A percentile compares a stretch with the other conserved stretches of the same genome.
Evolutionary conservation across 169 alveolate species (phyloP).

Genomic region (Theileria orientalis): DNA sequence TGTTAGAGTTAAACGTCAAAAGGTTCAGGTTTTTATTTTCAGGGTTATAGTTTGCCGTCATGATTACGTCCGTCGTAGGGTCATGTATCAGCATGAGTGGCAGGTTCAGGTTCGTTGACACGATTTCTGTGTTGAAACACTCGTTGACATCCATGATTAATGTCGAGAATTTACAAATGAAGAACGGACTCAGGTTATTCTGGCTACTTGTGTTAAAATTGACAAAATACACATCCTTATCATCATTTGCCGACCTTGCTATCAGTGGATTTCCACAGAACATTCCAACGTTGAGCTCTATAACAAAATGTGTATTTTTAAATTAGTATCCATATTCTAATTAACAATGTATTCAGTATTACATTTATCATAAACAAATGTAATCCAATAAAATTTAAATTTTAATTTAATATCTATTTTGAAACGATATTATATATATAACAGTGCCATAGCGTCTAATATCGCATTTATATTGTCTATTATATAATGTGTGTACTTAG

Average conservation of each 20-base stretch:
- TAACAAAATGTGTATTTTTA: neutral
- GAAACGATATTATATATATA: too few species aligned
- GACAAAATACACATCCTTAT: conserved; percentile 29
- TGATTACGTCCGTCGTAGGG: conserved; percentile 10
- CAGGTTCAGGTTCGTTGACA: neutral
- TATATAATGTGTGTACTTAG: too few species aligned
- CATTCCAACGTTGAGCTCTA: conserved; percentile 21
- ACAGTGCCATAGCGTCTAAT: neutral
- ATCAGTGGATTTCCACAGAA: conserved; percentile 62
- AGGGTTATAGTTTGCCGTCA: conserved; percentile 24
- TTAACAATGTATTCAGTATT: too few species aligned
- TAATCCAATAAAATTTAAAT: too few species aligned
- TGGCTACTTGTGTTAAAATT: conserved; percentile 19
- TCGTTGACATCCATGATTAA: conserved; percentile 31
- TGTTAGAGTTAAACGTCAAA: conserved; percentile 37
- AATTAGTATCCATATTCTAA: too few species aligned
- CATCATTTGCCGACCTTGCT: conserved; percentile 40
- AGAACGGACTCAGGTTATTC: neutral
- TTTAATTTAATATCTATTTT: too few species aligned
- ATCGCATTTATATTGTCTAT: neutral
- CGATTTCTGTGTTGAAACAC: conserved; percentile 29
- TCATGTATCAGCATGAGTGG: conserved; percentile 46
- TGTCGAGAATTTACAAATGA: conserved; percentile 40
- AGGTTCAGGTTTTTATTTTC: conserved; percentile 3
- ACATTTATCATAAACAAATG: too few species aligned